phyloP scores from a whole-genome alignment of 805 yeast genomes.

The Teunomyces cretensis region DNA sequence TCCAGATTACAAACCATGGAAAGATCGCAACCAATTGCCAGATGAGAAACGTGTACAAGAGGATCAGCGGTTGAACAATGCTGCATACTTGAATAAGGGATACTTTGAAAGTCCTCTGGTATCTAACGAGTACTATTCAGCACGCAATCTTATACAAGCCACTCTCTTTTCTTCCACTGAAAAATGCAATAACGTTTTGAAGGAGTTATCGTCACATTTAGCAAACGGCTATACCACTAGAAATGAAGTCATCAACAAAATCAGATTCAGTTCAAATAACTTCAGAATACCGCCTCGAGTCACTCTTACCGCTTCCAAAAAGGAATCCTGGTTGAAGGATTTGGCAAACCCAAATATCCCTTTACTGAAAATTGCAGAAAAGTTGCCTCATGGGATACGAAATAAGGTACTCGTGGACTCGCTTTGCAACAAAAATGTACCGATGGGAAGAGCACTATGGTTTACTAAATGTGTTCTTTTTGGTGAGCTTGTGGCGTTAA shows the following conservation, averaged over 20 bases:
- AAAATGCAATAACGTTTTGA: constrained; percentile 33
- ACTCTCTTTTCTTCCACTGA: constrained; percentile 37
- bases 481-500: constrained; percentile 42
- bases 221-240: constrained; percentile 37
- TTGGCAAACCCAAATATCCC: constrained; percentile 69
- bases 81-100: constrained; percentile 63
- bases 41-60: constrained; percentile 39
- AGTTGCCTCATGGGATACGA: constrained; percentile 88
- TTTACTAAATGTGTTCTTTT: constrained; percentile 83
- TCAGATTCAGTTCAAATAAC: constrained; percentile 30
- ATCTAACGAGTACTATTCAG: constrained; percentile 67
- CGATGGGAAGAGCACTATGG: constrained; percentile 86
- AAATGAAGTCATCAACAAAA: constrained; percentile 41
- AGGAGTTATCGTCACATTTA: constrained; percentile 39
- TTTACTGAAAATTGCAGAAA: constrained; percentile 64
- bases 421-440: constrained; percentile 64
- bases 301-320: constrained; percentile 81
- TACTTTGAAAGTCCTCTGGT: constrained; percentile 63
- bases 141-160: constrained; percentile 57
- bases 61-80: constrained; percentile 50
- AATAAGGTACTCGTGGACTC: constrained; percentile 73
- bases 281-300: constrained; percentile 87
- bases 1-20: constrained; percentile 78
- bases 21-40: constrained; percentile 42
- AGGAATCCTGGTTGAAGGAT: constrained; percentile 83